Conservation (phyloP, 1,139 yeast genomes). For the Kodamaea alishanica region DNA sequence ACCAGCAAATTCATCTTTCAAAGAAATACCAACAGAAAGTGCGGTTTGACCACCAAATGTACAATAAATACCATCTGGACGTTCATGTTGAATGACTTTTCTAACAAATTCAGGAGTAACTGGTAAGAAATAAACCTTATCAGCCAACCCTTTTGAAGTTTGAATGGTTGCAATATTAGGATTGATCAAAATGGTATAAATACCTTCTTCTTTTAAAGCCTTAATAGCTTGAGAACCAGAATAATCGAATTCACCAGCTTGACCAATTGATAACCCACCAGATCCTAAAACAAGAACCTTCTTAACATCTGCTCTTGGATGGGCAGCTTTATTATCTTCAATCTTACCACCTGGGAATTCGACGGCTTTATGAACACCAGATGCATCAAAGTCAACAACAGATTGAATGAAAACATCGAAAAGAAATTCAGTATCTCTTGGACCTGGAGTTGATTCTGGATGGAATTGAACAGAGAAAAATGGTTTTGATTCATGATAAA, state of each 20-base stretch:
- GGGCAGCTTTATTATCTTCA: conserved; percentile 68
- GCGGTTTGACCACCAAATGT: conserved; percentile 99
- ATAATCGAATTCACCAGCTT: conserved; percentile 99
- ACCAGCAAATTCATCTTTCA: conserved; percentile 90
- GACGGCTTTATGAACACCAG: conserved; percentile 64
- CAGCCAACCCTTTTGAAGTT: conserved; percentile 97
- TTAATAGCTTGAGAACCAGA: conserved; percentile 94
- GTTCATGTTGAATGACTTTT: conserved; percentile 89
- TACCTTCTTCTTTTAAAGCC: conserved; percentile 96
- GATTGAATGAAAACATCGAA: conserved; percentile 90
- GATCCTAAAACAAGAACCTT: conserved; percentile 96
- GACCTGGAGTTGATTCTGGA: conserved; percentile 99
- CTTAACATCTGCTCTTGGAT: conserved; percentile 78
- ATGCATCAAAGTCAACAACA: conserved; percentile 57
- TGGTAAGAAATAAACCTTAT: conserved; percentile 94
- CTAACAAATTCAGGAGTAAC: conserved; percentile 95
- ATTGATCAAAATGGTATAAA: conserved; percentile 89
- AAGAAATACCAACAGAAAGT: conserved; percentile 86
- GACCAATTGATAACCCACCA: conserved; percentile 98
- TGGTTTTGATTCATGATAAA: conserved; percentile 83
- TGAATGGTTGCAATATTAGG: conserved; percentile 99
- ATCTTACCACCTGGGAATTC: conserved; percentile 85
- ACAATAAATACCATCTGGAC: conserved; percentile 95
- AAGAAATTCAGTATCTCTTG: conserved; percentile 96
- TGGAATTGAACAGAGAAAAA: conserved; percentile 99